Evolutionary conservation across 2,329 filamentous ascomycete genomes (phyloP).

Genomic region (Albophoma yamanashiensis): DNA sequence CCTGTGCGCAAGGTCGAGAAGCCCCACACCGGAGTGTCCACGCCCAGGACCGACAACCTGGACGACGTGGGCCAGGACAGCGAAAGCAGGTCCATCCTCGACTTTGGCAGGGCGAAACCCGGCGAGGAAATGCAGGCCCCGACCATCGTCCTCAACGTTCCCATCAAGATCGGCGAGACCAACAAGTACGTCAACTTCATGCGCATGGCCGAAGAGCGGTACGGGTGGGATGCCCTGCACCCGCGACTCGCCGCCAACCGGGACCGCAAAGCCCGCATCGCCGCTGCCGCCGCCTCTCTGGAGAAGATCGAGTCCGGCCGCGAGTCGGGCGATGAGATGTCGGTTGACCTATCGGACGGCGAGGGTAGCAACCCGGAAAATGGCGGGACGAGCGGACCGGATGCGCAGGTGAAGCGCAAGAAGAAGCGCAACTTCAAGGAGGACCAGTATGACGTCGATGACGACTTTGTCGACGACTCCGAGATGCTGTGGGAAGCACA

Average conservation of each 20-base stretch:
- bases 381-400: constrained; percentile 49
- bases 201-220: constrained; percentile 83
- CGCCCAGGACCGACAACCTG: constrained; percentile 37
- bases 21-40: constrained; percentile 25
- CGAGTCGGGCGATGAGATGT: constrained; percentile 74
- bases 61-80: constrained; percentile 33
- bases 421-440: constrained; percentile 75
- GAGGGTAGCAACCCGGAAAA: constrained; percentile 87
- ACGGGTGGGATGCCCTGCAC: constrained; percentile 89
- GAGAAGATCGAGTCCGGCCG: constrained; percentile 62
- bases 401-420: constrained; percentile 50
- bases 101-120: constrained; percentile 48
- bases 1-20: constrained; percentile 36
- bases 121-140: constrained; percentile 52
- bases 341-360: constrained; percentile 60
- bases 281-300: constrained; percentile 75
- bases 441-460: constrained; percentile 75
- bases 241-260: constrained; percentile 82
- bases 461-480: constrained; percentile 85
- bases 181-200: constrained; percentile 96
- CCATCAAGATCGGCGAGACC: constrained; percentile 60
- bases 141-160: constrained; percentile 76
- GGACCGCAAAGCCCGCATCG: constrained; percentile 78
- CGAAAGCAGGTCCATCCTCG: constrained; percentile 46
- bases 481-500: constrained; percentile 94